Base-by-base conservation (phyloP, 495 filamentous ascomycete genomes). In the Aspergillus steynii region DNA sequence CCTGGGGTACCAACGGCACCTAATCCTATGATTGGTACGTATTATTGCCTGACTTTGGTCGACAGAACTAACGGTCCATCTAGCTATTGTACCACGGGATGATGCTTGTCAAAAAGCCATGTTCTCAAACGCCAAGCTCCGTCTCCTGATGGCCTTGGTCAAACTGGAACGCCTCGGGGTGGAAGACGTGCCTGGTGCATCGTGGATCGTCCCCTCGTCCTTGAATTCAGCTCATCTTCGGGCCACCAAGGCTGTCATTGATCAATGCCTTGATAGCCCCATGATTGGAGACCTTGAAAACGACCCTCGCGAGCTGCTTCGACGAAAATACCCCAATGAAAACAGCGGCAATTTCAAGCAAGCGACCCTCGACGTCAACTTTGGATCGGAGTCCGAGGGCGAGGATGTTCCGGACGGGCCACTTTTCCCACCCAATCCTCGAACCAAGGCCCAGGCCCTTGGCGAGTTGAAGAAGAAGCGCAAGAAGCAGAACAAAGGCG, bases 121-220 rank as follows among this genome's bases (percentile, higher is more conserved):
- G 74, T 96, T 93, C 73, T 93, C 90, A 65, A 93, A 97, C 66
- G 87, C 89, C n/a, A 88, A 92, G 67, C 86, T 98, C 7, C 89
- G 94, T 29, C 87, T 98, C 28, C 85, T 99, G 6, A 88, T 98
- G 85, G 86, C 79, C 0, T 79, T 92, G 3, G 77, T 88, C 50
- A 90, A 91, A 4, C 85, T 95, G 55, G 85, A 90, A 65, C 81
- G 86, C 15, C 76, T 92, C 4, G 86, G 88, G 3, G 71, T 77
- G 20, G 79, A 87, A 50, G 89, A 94, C 58, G 90, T 93, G 10
- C 82, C 83, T 6, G 88, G 92, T 59, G 86, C 89, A 34, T 79
- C 81, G 12, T 99, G 95, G 95, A 75, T 91, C 46, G 78, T 98
- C 46, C 91, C 94, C 0, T 83, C 89, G 3, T 66, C 74, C 12